These are phyloP conservation scores for Kodamaea arcana DNA, from an alignment of 1,139 yeast genomes.

Conservation along the genomic window DNA sequence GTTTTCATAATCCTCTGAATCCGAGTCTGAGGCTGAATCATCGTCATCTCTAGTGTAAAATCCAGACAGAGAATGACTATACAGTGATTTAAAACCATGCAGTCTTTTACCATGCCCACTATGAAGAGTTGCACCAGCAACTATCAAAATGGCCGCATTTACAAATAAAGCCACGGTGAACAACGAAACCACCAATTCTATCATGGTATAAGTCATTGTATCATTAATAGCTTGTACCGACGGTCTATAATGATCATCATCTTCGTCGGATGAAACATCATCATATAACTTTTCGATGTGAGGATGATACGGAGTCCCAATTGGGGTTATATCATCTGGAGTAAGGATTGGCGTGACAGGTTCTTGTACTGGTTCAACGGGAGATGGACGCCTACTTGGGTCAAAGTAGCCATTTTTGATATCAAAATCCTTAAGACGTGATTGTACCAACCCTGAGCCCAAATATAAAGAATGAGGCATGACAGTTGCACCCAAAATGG, in stretches of 20 bases:
- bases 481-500: constrained; percentile 93
- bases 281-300: constrained; percentile 13
- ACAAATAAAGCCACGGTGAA: constrained; percentile 82
- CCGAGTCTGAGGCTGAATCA: constrained; percentile 38
- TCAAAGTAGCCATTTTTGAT: constrained; percentile 48
- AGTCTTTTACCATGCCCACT: constrained; percentile 9
- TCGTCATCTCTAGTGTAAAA: constrained; percentile 10
- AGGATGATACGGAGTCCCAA: constrained; percentile 11
- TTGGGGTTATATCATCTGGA: constrained; percentile 9
- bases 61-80: too few relatives aligned
- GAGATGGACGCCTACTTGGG: neutral
- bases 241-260: constrained; percentile 49
- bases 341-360: neutral
- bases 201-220: constrained; percentile 67
- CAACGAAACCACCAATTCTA: constrained; percentile 70
- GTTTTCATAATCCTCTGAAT: constrained; percentile 41
- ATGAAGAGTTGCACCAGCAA: constrained; percentile 73
- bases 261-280: constrained; percentile 11
- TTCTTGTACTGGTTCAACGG: neutral
- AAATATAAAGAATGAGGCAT: constrained; percentile 95
- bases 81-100: too few relatives aligned
- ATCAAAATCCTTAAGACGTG: constrained; percentile 81
- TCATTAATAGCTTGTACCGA: constrained; percentile 67
- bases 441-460: constrained; percentile 91
- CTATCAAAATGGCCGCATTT: constrained; percentile 77